These are phyloP conservation scores for Magnolia sinica DNA, from an alignment of 164 flowering plant species.

Conservation along the genomic window DNA sequence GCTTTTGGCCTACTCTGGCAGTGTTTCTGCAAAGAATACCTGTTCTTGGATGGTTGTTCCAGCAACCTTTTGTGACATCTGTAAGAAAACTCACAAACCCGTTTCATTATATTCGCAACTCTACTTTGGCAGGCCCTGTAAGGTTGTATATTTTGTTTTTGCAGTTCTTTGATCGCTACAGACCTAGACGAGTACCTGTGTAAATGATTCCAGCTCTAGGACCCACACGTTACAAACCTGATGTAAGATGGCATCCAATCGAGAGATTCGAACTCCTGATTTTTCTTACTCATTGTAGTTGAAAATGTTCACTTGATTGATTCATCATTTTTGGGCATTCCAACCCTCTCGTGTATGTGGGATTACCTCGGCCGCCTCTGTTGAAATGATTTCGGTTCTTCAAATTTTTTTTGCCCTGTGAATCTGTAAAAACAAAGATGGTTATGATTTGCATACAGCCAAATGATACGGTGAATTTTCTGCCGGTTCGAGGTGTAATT, in stretches of 20 bases:
- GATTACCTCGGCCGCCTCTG: too few species aligned
- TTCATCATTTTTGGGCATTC: neutral
- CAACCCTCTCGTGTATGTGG: too few species aligned
- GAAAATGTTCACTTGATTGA: neutral
- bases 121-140: neutral
- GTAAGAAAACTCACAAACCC: constrained; percentile 36
- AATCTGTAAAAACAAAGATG: too few species aligned
- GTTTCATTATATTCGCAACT: neutral
- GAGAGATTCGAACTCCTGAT: neutral
- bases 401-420: too few species aligned
- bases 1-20: constrained; percentile 94
- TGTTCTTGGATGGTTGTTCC: constrained; percentile 90
- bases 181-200: constrained; percentile 35
- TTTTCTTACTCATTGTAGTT: neutral
- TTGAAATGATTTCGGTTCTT: too few species aligned
- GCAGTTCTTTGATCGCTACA: constrained; percentile 32
- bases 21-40: constrained; percentile 93
- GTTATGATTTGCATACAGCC: too few species aligned
- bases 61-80: constrained; percentile 84
- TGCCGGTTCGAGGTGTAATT: too few species aligned
- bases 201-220: constrained; percentile 7
- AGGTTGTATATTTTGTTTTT: neutral
- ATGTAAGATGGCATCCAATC: neutral
- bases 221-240: neutral
- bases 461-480: too few species aligned